A percentile compares a stretch with the other conserved stretches of the same genome.
Conservation (phyloP, 78 protist genomes). For the Andalucia godoyi region DNA sequence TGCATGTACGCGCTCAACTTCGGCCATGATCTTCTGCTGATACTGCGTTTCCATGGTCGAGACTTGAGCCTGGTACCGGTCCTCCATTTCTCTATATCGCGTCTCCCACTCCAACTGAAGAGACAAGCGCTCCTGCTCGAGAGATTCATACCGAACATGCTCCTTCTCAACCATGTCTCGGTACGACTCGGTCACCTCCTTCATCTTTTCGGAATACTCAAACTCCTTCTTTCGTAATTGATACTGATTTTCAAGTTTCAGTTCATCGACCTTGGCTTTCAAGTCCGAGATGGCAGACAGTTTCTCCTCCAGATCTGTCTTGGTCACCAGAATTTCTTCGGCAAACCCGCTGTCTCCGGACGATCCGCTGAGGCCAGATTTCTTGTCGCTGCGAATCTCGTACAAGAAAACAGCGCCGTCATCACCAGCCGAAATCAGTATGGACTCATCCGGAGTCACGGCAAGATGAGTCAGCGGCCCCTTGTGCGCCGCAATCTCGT, state of each 20-base stretch:
- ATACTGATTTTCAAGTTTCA: slow-evolving; percentile 16
- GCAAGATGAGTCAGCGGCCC: slow-evolving; percentile 14
- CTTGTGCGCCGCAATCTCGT: not conserved
- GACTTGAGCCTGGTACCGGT: not conserved
- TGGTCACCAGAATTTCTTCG: slow-evolving; percentile 41
- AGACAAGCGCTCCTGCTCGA: slow-evolving; percentile 16
- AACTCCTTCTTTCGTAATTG: slow-evolving; percentile 17
- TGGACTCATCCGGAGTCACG: slow-evolving; percentile 25
- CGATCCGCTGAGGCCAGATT: not conserved
- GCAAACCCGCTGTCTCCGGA: slow-evolving; percentile 1
- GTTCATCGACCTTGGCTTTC: slow-evolving; percentile 26
- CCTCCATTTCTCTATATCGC: not conserved
- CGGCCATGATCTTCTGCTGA: slow-evolving; percentile 17
- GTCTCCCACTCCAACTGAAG: slow-evolving; percentile 31
- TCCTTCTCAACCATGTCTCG: not conserved
- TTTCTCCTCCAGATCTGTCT: slow-evolving; percentile 41
- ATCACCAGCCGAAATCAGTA: slow-evolving; percentile 30
- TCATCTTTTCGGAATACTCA: slow-evolving; percentile 27
- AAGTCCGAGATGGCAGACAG: not conserved
- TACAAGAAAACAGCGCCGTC: slow-evolving; percentile 31
- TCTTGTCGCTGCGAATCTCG: slow-evolving; percentile 31
- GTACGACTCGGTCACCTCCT: slow-evolving; percentile 33
- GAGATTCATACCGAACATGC: not conserved
- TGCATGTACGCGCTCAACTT: slow-evolving; percentile 1
- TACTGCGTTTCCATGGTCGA: slow-evolving; percentile 2